A percentile compares a stretch with the other conserved stretches of the same genome.
Evolutionary conservation across 2,329 filamentous ascomycete genomes (phyloP).

Genomic region (Fusarium sp.): DNA sequence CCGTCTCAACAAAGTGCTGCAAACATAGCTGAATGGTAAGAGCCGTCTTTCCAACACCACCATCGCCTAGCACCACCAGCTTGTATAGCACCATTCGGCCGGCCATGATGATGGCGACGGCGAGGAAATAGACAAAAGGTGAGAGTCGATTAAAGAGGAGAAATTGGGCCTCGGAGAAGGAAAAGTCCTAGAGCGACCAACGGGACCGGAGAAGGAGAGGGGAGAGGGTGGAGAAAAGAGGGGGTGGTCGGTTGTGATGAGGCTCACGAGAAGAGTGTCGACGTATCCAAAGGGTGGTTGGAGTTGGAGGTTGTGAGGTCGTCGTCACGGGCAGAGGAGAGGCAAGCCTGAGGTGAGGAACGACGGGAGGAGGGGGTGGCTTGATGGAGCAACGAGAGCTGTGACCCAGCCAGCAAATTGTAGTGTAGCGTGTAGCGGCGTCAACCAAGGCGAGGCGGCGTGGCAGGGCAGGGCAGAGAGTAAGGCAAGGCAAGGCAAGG

Average conservation of each 20-base stretch:
- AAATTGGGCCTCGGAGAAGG: conserved; percentile 17
- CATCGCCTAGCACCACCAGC: conserved; percentile 92
- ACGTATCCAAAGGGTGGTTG: conserved; percentile 32
- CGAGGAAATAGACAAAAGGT: conserved; percentile 33
- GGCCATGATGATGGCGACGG: conserved; percentile 67
- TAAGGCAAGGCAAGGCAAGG: too few relatives aligned
- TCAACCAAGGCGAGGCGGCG: conserved; percentile 26
- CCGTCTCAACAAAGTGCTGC: conserved; percentile 97
- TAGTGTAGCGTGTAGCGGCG: conserved; percentile 22
- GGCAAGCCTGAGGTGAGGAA: conserved; percentile 32
- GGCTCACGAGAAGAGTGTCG: conserved; percentile 32
- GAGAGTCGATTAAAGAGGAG: conserved; percentile 28
- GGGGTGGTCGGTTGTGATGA: conserved; percentile 30
- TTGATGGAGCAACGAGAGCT: conserved; percentile 43
- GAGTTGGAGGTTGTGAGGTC: conserved; percentile 40
- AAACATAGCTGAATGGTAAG: conserved; percentile 96
- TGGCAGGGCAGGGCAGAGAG: too few relatives aligned
- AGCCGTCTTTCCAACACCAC: conserved; percentile 93
- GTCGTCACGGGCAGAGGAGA: conserved; percentile 39
- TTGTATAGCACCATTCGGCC: conserved; percentile 97
- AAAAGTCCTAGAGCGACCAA: conserved; percentile 25
- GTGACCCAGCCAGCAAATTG: conserved; percentile 33
- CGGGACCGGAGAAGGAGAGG: conserved; percentile 23
- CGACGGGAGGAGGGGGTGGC: conserved; percentile 42
- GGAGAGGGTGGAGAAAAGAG: conserved; percentile 30